phyloP scores from a whole-genome alignment of 148 eudicot genomes.

The Camellia lanceoleosa region DNA sequence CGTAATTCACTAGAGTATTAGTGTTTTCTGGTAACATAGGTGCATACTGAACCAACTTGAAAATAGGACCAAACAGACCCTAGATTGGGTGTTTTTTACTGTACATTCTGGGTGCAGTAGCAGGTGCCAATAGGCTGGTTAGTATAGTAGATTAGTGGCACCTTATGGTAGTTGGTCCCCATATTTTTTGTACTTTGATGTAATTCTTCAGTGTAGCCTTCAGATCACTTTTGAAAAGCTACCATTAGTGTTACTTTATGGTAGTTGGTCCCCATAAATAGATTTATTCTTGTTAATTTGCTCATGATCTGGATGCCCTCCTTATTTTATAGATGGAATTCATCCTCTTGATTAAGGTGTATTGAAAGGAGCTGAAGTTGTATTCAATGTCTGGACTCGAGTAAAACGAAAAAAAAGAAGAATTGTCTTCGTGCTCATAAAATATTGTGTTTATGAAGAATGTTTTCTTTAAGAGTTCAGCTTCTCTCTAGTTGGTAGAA shows the following conservation, averaged over 20 bases:
- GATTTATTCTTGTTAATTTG: neutral
- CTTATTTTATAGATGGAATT: neutral
- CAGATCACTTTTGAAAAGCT: neutral
- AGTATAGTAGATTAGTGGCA: neutral
- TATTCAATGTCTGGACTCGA: neutral
- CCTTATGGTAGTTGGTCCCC: neutral
- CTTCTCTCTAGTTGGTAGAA: too few species aligned
- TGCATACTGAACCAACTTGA: neutral
- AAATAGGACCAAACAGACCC: neutral
- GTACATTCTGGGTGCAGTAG: neutral
- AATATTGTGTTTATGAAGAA: neutral
- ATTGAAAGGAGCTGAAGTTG: neutral
- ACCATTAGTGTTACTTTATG: neutral
- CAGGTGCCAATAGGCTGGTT: neutral
- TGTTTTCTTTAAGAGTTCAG: neutral
- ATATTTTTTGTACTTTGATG: neutral
- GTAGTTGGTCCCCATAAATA: neutral
- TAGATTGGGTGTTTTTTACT: neutral
- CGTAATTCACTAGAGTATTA: too few species aligned
- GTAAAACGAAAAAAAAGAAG: neutral
- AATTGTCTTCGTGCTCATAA: neutral
- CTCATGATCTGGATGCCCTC: neutral
- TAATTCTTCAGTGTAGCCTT: neutral
- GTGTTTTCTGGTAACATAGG: too few species aligned
- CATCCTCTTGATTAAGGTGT: neutral